phyloP scores from a whole-genome alignment of 192 early-diverging fungal genomes.

The Coemansia sp. region DNA sequence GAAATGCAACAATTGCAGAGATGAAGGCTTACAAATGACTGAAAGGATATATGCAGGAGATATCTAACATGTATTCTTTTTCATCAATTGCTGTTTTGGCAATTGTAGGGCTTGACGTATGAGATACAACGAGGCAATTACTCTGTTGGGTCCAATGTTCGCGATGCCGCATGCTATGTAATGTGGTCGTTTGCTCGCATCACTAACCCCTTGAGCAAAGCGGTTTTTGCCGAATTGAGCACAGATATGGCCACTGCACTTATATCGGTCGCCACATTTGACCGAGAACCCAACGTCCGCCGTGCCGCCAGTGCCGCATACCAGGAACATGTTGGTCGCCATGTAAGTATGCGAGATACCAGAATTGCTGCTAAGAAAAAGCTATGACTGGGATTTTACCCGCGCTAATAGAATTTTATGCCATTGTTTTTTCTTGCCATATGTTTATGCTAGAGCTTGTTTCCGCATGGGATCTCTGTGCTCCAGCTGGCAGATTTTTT shows the following conservation, averaged over 20 bases:
- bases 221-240: slow-evolving; percentile 64
- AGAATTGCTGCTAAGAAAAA: background rate
- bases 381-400: background rate
- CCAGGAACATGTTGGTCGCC: slow-evolving; percentile 95
- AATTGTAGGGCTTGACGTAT: slow-evolving; percentile 74
- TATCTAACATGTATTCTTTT: background rate
- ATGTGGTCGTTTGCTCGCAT: slow-evolving; percentile 97
- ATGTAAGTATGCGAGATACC: slow-evolving; percentile 48
- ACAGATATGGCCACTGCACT: slow-evolving; percentile 69
- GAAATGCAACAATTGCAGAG: background rate
- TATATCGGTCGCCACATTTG: slow-evolving; percentile 79
- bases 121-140: slow-evolving; percentile 86
- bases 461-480: slow-evolving; percentile 93
- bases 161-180: slow-evolving; percentile 96
- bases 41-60: background rate
- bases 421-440: background rate
- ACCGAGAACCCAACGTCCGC: slow-evolving; percentile 91
- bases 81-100: background rate
- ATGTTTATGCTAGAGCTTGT: slow-evolving; percentile 62
- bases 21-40: background rate
- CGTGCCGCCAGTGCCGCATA: slow-evolving; percentile 94
- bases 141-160: slow-evolving; percentile 90
- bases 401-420: background rate
- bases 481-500: slow-evolving; percentile 92
- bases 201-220: slow-evolving; percentile 62